phyloP scores from a whole-genome alignment of 495 filamentous ascomycete genomes.

The Daldinia childiae region DNA sequence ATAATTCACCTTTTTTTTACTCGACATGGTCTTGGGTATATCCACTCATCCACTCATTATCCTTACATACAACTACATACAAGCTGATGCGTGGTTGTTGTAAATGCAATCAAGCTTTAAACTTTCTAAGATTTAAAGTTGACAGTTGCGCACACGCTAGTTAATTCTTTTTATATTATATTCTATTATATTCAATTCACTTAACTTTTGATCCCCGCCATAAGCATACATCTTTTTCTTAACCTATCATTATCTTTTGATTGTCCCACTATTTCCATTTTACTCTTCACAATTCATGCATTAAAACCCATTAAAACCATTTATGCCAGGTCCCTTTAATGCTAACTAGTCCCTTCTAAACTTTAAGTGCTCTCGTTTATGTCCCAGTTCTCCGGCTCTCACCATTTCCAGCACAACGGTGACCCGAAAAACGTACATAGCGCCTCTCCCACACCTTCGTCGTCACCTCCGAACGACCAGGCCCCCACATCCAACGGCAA shows the following conservation, averaged over 20 bases:
- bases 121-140: slow-evolving; percentile 23
- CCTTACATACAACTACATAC: not conserved
- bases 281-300: slow-evolving; percentile 17
- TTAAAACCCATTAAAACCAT: slow-evolving; percentile 12
- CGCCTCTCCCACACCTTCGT: slow-evolving; percentile 53
- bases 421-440: slow-evolving; percentile 46
- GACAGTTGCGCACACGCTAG: slow-evolving; percentile 17
- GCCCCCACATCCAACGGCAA: slow-evolving; percentile 29
- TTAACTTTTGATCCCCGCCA: slow-evolving; percentile 4
- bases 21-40: not conserved
- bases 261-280: not conserved
- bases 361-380: slow-evolving; percentile 68
- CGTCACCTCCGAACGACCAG: slow-evolving; percentile 46
- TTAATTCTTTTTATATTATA: not conserved
- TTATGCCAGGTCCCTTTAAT: slow-evolving; percentile 28
- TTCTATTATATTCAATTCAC: not conserved
- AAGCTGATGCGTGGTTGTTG: not conserved
- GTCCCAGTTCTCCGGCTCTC: slow-evolving; percentile 61
- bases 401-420: slow-evolving; percentile 37
- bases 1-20: slow-evolving; percentile 3
- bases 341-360: slow-evolving; percentile 12
- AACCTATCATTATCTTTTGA: not conserved
- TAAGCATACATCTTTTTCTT: slow-evolving; percentile 16
- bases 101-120: slow-evolving; percentile 7
- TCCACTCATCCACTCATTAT: slow-evolving; percentile 4